Percentiles rank a stretch among this genome's conserved stretches.
Conservation (phyloP, 768 basidiomycete species). For the Termitomyces sp. region DNA sequence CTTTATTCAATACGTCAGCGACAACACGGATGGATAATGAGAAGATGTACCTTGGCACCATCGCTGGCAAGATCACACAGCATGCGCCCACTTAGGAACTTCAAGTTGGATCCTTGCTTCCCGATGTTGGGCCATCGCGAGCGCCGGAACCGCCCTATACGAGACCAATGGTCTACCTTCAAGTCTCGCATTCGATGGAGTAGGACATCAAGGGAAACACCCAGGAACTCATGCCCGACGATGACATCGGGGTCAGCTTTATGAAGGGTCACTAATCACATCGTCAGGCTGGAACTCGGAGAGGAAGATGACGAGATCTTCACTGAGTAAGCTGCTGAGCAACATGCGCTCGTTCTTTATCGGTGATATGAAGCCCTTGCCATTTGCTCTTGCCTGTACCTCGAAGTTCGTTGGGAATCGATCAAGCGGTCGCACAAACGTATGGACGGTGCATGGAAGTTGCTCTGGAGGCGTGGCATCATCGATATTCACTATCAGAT, state of each 20-base stretch:
- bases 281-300: neutral
- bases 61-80: slow-evolving; percentile 94
- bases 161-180: slow-evolving; percentile 91
- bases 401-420: slow-evolving; percentile 86
- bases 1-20: slow-evolving; percentile 32
- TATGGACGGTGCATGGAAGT: slow-evolving; percentile 78
- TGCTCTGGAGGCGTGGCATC: slow-evolving; percentile 89
- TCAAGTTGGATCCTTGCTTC: slow-evolving; percentile 79
- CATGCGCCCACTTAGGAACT: slow-evolving; percentile 79
- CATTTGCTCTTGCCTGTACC: slow-evolving; percentile 54
- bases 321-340: slow-evolving; percentile 77
- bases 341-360: slow-evolving; percentile 83
- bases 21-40: neutral
- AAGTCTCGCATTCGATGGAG: slow-evolving; percentile 88
- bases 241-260: slow-evolving; percentile 93
- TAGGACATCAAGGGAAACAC: slow-evolving; percentile 85
- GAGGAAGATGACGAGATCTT: slow-evolving; percentile 9
- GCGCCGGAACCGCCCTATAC: slow-evolving; percentile 86
- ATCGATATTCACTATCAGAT: slow-evolving; percentile 73
- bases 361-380: slow-evolving; percentile 67
- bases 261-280: slow-evolving; percentile 58
- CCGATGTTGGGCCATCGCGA: slow-evolving; percentile 80
- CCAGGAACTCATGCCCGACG: slow-evolving; percentile 92
- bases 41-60: slow-evolving; percentile 72
- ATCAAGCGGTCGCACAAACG: slow-evolving; percentile 87